Conservation (phyloP, 169 alveolate species). For the Eimeria mitis region DNA sequence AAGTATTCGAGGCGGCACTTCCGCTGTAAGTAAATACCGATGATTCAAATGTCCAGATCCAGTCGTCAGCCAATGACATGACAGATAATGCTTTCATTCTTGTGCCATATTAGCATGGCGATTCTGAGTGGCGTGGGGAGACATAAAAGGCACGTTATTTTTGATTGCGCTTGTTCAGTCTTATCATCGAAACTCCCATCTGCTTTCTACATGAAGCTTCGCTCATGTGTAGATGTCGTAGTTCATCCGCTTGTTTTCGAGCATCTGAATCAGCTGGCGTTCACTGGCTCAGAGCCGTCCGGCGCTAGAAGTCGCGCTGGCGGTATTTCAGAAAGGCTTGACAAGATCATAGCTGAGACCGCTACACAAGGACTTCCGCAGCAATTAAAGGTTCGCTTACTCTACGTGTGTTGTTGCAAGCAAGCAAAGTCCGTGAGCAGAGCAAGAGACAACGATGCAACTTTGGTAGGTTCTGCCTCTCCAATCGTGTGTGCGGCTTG, state of each 20-base stretch:
- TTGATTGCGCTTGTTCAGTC: slow-evolving; percentile 27
- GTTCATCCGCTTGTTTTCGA: slow-evolving; percentile 42
- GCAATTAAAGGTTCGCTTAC: slow-evolving; percentile 25
- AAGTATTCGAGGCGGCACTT: slow-evolving; percentile 50
- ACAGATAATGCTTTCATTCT: background rate
- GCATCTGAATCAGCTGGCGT: slow-evolving; percentile 54
- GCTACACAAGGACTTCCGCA: slow-evolving; percentile 67
- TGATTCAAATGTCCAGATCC: background rate
- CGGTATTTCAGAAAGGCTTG: slow-evolving; percentile 65
- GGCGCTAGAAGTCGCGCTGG: slow-evolving; percentile 57
- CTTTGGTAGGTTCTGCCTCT: background rate
- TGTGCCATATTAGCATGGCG: background rate
- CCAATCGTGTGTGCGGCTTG: background rate
- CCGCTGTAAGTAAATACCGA: background rate
- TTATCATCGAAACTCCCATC: slow-evolving; percentile 26
- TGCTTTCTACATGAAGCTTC: slow-evolving; percentile 22
- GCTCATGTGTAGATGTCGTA: slow-evolving; percentile 1
- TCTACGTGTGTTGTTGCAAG: background rate
- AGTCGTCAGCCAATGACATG: background rate
- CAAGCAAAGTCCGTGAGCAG: background rate
- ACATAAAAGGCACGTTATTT: background rate
- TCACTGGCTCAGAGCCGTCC: slow-evolving; percentile 42
- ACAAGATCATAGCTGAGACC: slow-evolving; percentile 11
- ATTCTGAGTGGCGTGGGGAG: background rate
- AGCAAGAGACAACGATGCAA: background rate